Base-by-base conservation (phyloP, 1,139 yeast species). In the Yamadazyma sp. region DNA sequence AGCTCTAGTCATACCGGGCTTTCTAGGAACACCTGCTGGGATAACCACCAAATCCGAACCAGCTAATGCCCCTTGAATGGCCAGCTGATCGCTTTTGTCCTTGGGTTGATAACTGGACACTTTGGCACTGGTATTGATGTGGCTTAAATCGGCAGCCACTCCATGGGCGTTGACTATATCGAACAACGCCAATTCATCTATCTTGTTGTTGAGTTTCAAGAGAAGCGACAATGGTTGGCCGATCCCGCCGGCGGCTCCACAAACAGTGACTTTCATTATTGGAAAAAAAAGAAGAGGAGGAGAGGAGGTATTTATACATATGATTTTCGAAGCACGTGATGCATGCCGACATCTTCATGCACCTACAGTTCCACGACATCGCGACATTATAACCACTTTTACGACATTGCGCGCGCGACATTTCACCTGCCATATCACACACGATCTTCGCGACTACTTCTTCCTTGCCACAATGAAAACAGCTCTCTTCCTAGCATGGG, bases 21-120 rank as follows among this genome's bases (percentile, higher is more conserved):
- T 82, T 59, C 89, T 74, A 36, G 89, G 88, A 12, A 83, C 82
- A 39, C 89, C 90, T n/a, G 89, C 89, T n/a, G 89, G 88, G 39
- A 82, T 81, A 30, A 82, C 64, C 20, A 82, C 87, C 44, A 83
- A 62, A 43, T 80, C 77, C 3, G 85, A 61, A 13, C 73, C 80
- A 29, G 57, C 60, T 45, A 83, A 67, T 0, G 88, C 84, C 13
- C 59, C 56, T 11, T 53, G 61, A 34, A 79, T 62, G 23, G 81
- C 76, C 15, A 62, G 58, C 39, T 64, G 65, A 52, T 78, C 84
- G 28, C 66, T 67, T 46, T 70, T 76, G 38, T 63, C 59, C 27
- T 61, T 54, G 30, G 84, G 84, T 49, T 71, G 80, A 59, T 71
- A 76, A 43, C 85, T 82, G 2, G 67, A 60, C 11, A 80, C 81